Conservation (phyloP, 2,329 filamentous ascomycete species). For the Sporothrix curviconia region DNA sequence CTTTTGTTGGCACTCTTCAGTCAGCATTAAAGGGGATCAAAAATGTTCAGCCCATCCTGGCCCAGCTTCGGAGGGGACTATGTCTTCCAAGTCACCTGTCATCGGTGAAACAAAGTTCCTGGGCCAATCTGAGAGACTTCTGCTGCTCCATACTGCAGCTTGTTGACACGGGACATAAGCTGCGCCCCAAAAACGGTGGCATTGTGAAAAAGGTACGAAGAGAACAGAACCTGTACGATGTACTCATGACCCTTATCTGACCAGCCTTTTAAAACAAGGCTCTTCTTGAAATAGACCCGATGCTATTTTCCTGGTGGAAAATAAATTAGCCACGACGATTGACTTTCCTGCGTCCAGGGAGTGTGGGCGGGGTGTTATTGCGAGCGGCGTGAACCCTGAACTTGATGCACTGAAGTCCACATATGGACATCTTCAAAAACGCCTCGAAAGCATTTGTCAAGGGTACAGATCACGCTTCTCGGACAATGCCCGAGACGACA, state of each 20-base stretch:
- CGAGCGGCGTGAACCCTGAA: slow-evolving; percentile 61
- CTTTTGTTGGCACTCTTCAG: slow-evolving; percentile 47
- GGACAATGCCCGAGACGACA: slow-evolving; percentile 43
- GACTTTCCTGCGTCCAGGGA: slow-evolving; percentile 73
- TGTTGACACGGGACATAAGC: slow-evolving; percentile 25
- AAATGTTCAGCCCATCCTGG: slow-evolving; percentile 64
- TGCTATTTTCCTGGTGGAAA: not conserved
- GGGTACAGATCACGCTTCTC: slow-evolving; percentile 60
- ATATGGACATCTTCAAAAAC: slow-evolving; percentile 69
- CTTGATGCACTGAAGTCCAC: slow-evolving; percentile 72
- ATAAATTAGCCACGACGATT: slow-evolving; percentile 48
- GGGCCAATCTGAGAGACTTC: slow-evolving; percentile 68
- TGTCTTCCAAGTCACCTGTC: slow-evolving; percentile 42
- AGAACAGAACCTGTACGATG: no score
- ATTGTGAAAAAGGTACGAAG: slow-evolving; percentile 13
- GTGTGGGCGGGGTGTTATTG: slow-evolving; percentile 66
- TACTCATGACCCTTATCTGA: no score
- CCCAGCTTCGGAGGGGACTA: slow-evolving; percentile 72
- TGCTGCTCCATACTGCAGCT: slow-evolving; percentile 64
- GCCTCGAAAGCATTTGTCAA: slow-evolving; percentile 62
- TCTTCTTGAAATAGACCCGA: not conserved
- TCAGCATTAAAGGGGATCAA: slow-evolving; percentile 63
- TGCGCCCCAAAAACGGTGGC: no score
- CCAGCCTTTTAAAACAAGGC: not conserved
- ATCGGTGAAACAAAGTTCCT: slow-evolving; percentile 60